These are phyloP conservation scores for Rhodotorula sphaerocarpa DNA, from an alignment of 768 basidiomycete species.

Conservation along the genomic window DNA sequence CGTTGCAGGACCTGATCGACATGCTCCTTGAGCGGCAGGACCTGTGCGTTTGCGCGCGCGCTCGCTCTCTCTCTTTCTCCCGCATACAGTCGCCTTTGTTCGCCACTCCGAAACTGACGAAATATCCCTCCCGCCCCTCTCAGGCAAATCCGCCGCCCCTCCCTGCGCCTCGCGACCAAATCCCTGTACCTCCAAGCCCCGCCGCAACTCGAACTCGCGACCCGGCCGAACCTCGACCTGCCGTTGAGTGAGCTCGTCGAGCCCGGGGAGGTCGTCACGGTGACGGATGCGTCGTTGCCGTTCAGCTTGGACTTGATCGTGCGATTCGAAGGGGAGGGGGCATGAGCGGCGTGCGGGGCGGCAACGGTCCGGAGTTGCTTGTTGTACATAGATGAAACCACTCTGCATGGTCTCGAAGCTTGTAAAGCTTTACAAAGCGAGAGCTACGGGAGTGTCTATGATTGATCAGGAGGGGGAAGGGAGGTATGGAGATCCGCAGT, in stretches of 20 bases:
- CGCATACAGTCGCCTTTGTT: background rate
- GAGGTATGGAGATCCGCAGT: no score
- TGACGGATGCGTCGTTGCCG: conserved; percentile 80
- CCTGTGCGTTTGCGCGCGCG: conserved; percentile 55
- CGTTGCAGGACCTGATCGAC: conserved; percentile 80
- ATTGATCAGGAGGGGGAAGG: no score
- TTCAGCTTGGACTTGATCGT: conserved; percentile 58
- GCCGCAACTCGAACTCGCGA: conserved; percentile 77
- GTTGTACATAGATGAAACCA: background rate
- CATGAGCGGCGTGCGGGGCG: background rate
- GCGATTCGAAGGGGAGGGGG: conserved; percentile 17
- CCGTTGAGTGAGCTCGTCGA: conserved; percentile 70
- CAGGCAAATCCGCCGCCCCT: conserved; percentile 96
- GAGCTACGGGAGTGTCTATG: no score
- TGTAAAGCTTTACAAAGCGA: no score
- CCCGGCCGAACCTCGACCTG: conserved; percentile 83
- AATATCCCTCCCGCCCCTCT: background rate
- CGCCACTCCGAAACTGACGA: background rate
- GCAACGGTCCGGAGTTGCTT: background rate
- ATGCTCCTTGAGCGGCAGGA: conserved; percentile 77
- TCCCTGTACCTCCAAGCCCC: conserved; percentile 91
- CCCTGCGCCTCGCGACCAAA: conserved; percentile 64
- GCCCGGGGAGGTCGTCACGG: conserved; percentile 60
- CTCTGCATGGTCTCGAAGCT: no score
- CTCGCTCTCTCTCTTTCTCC: background rate